These are phyloP conservation scores for Phoma sp. DNA, from an alignment of 2,329 filamentous ascomycete genomes.

Conservation along the genomic window DNA sequence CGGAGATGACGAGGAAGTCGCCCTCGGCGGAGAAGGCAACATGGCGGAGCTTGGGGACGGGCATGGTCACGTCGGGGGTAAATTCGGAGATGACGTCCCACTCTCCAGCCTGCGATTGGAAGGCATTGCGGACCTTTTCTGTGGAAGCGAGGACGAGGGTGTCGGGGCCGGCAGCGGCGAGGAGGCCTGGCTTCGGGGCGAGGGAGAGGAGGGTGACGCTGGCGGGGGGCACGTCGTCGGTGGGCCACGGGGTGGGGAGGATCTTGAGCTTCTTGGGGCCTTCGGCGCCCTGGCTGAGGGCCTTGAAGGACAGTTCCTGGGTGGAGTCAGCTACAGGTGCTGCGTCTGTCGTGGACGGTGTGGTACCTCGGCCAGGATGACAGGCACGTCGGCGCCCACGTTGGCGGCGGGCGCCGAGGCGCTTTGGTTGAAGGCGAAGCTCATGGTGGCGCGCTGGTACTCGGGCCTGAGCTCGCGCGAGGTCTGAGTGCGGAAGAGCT, in stretches of 20 bases:
- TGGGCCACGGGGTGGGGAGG: constrained; percentile 78
- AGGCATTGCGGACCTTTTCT: constrained; percentile 77
- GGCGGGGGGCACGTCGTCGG: constrained; percentile 70
- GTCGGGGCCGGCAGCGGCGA: constrained; percentile 88
- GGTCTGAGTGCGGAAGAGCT: constrained; percentile 27
- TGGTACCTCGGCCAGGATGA: constrained; percentile 82
- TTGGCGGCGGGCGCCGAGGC: constrained; percentile 51
- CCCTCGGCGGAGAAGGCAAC: constrained; percentile 92
- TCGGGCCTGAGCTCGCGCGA: constrained; percentile 37
- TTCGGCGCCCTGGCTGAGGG: constrained; percentile 60
- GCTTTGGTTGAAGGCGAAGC: constrained; percentile 66
- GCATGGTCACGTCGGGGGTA: constrained; percentile 73
- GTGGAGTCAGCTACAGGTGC: not conserved
- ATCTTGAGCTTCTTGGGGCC: constrained; percentile 83
- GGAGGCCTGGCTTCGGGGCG: constrained; percentile 77
- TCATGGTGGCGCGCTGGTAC: constrained; percentile 58
- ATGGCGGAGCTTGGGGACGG: constrained; percentile 81
- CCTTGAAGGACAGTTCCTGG: constrained; percentile 78
- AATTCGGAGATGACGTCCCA: constrained; percentile 73
- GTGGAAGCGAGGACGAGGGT: constrained; percentile 78
- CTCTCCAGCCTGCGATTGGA: constrained; percentile 61
- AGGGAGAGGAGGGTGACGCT: constrained; percentile 85
- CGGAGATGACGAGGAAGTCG: constrained; percentile 79
- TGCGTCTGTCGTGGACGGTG: no score
- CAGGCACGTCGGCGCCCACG: constrained; percentile 71